Conservation (phyloP, 2,329 filamentous ascomycete genomes). For the Stemphylium lycopersici region DNA sequence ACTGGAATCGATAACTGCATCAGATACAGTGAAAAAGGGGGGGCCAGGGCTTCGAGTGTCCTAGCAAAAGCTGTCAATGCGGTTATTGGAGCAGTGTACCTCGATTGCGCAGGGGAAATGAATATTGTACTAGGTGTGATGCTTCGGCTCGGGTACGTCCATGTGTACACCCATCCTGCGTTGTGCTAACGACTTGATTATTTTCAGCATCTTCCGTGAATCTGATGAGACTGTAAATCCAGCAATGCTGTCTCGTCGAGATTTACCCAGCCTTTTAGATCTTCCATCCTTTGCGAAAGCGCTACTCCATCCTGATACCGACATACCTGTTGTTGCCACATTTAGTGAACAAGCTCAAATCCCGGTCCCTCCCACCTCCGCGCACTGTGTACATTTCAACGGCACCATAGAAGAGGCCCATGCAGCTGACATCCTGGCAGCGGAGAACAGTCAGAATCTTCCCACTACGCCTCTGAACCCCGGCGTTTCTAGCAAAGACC, state of each 20-base stretch:
- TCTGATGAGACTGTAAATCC: background rate
- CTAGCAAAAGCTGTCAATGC: constrained; percentile 5
- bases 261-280: background rate
- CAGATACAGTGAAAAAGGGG: background rate
- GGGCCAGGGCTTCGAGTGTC: constrained; percentile 2
- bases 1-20: constrained; percentile 1
- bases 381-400: too few species aligned
- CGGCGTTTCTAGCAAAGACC: too few species aligned
- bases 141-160: constrained; percentile 1
- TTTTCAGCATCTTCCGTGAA: background rate
- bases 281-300: background rate
- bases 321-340: background rate
- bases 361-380: too few species aligned
- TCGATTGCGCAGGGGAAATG: constrained; percentile 1
- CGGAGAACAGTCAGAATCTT: too few species aligned
- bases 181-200: background rate
- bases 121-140: background rate
- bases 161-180: background rate
- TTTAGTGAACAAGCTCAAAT: background rate
- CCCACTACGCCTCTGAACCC: too few species aligned
- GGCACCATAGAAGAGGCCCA: too few species aligned
- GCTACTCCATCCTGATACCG: background rate
- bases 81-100: constrained; percentile 3
- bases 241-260: background rate
- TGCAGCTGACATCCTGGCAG: too few species aligned